Evolutionary conservation across 768 basidiomycete species (phyloP).

Genomic region (Leccinum obscurum): DNA sequence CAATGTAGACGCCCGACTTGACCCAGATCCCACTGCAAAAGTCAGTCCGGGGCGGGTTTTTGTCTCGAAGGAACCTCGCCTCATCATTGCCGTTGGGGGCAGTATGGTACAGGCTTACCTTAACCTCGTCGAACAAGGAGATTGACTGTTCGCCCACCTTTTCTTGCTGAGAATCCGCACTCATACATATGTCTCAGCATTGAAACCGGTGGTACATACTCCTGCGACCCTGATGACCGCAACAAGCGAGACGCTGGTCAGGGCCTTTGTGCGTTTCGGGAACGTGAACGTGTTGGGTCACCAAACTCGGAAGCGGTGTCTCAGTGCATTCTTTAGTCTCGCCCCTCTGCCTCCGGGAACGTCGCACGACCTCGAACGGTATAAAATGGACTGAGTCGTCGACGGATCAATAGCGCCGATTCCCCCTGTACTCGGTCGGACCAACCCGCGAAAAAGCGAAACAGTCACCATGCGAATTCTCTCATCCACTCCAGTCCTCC

Average conservation of each 20-base stretch:
- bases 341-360: not conserved
- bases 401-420: not conserved
- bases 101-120: conserved; percentile 52
- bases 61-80: not conserved
- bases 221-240: no score
- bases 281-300: not conserved
- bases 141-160: conserved; percentile 51
- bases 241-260: no score
- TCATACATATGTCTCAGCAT: no score
- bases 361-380: not conserved
- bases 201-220: no score
- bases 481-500: not conserved
- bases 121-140: conserved; percentile 68
- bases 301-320: not conserved
- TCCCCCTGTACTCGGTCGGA: not conserved
- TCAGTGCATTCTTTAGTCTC: not conserved
- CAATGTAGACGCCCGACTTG: conserved; percentile 44
- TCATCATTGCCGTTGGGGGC: not conserved
- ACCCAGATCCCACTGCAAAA: conserved; percentile 68
- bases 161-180: not conserved
- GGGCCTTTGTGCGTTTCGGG: not conserved
- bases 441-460: not conserved
- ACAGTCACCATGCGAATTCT: conserved; percentile 6
- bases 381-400: conserved; percentile 5
- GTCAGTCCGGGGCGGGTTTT: conserved; percentile 36